Base-by-base conservation (phyloP, 83 land plant species). In the Diphasiastrum complanatum region DNA sequence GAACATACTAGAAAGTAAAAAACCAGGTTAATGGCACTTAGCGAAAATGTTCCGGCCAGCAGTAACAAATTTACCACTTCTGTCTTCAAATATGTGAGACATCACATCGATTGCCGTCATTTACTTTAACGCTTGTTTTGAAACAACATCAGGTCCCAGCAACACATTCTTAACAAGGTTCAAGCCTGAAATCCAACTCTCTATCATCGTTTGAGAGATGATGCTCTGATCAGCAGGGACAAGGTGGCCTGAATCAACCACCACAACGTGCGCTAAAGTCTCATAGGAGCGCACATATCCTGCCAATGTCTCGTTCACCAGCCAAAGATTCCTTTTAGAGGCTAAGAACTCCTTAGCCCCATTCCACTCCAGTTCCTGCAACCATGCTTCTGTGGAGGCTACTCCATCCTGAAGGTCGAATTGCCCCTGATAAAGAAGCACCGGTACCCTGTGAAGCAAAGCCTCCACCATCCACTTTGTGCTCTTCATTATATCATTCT, bases 401-500 rank as follows among this genome's bases (percentile, higher is more conserved):
- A 75, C 78, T 11, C 78, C 78, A 23, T 57, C 73, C 47, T 63
- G 58, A 25, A 75, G 45, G 43, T 75, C 78, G 22, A 51, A 75
- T 46, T 62, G 63, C 16, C 78, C 74, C 27, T 69, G 78, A 30
- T 75, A 69, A 16, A 75, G 33, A 3, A 75, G 67, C 31, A 75
- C 63, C 0, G 75, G 70, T 1, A 73, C 19, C 33, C 69, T 68
- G 36, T 51, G 64, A 48, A 86, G 61, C 40, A 83, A 26, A 25
- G 56, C 71, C 41, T 90, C 92, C 24, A 90, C 84, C 92, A 71
- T 79, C 71, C 54, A 70, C 68, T 81, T 90, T 27, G 53, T 76
- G 49, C 92, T 86, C 79, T 86, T 86, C 85, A 84, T 87, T 47
- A 79, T 78, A 59, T 90, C 88, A 3, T 33, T 73, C 19, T 66